Conservation (phyloP, 345 rosid genomes). For the Balakata baccata region DNA sequence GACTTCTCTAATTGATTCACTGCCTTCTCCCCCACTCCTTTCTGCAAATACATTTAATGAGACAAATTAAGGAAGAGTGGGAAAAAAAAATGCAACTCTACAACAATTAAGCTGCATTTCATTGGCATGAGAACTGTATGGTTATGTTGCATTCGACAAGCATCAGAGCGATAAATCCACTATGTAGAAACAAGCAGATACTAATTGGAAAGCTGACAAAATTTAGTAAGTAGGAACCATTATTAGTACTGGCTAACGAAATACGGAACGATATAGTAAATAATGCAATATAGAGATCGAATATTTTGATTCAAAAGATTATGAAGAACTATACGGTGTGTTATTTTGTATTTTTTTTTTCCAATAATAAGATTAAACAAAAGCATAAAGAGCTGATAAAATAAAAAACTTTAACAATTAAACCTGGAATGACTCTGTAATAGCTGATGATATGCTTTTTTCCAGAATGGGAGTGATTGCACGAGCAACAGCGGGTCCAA, state of each 20-base stretch:
- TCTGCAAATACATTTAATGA: slow-evolving; percentile 35
- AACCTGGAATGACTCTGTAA: slow-evolving; percentile 40
- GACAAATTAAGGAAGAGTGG: background rate
- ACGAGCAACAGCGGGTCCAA: slow-evolving; percentile 28
- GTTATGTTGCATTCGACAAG: background rate
- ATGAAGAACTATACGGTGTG: background rate
- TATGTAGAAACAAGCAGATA: background rate
- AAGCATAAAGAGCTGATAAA: background rate
- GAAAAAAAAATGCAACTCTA: background rate
- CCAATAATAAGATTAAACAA: background rate
- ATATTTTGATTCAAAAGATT: background rate
- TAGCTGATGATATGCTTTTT: slow-evolving; percentile 25
- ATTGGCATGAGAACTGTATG: background rate
- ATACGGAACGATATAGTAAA: background rate
- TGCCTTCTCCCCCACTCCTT: slow-evolving; percentile 83
- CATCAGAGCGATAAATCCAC: slow-evolving; percentile 10
- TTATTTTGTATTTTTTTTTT: background rate
- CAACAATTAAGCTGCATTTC: background rate
- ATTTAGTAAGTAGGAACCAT: background rate
- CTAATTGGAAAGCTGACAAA: slow-evolving; percentile 2
- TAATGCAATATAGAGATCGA: background rate
- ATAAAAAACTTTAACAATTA: background rate
- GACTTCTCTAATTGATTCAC: slow-evolving; percentile 80
- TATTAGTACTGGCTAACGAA: background rate
- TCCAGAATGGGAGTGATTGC: slow-evolving; percentile 25